phyloP scores from a whole-genome alignment of 2,329 filamentous ascomycete genomes.

The Xylaria sp. region DNA sequence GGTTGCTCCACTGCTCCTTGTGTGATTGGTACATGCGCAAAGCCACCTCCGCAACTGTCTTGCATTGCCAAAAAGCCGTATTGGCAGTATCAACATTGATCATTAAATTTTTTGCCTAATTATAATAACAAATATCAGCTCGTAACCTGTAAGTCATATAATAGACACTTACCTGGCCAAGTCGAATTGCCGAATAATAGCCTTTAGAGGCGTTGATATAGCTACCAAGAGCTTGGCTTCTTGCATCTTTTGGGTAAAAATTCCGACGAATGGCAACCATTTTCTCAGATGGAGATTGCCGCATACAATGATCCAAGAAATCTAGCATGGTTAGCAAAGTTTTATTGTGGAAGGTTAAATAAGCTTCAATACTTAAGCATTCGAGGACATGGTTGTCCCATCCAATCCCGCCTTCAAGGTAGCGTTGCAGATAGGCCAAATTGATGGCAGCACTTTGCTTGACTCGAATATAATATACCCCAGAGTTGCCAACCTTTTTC shows the following conservation, averaged over 20 bases:
- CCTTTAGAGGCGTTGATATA: slow-evolving; percentile 85
- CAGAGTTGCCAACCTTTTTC: slow-evolving; percentile 49
- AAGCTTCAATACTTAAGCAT: slow-evolving; percentile 71
- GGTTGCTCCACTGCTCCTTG: slow-evolving; percentile 47
- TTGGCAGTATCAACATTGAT: slow-evolving; percentile 94
- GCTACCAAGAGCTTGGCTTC: slow-evolving; percentile 66
- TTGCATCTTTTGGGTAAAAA: slow-evolving; percentile 74
- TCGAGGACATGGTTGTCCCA: slow-evolving; percentile 78
- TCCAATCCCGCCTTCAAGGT: slow-evolving; percentile 68
- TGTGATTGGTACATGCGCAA: slow-evolving; percentile 36
- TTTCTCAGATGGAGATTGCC: slow-evolving; percentile 76
- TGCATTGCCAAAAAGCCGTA: slow-evolving; percentile 80
- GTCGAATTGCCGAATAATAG: slow-evolving; percentile 85
- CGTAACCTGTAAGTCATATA: slow-evolving; percentile 27
- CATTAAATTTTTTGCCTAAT: slow-evolving; percentile 68
- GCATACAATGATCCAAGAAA: slow-evolving; percentile 90
- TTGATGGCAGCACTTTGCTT: slow-evolving; percentile 74
- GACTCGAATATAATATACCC: slow-evolving; percentile 68
- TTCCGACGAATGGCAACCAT: slow-evolving; percentile 81
- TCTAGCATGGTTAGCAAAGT: slow-evolving; percentile 54
- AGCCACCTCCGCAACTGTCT: slow-evolving; percentile 54
- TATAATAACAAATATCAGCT: background rate
- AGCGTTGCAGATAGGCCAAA: slow-evolving; percentile 72
- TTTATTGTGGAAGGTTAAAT: background rate
- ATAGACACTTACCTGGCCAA: slow-evolving; percentile 66